Evolutionary conservation across 257 asterid genomes (phyloP).

Genomic region (Catharanthus roseus): DNA sequence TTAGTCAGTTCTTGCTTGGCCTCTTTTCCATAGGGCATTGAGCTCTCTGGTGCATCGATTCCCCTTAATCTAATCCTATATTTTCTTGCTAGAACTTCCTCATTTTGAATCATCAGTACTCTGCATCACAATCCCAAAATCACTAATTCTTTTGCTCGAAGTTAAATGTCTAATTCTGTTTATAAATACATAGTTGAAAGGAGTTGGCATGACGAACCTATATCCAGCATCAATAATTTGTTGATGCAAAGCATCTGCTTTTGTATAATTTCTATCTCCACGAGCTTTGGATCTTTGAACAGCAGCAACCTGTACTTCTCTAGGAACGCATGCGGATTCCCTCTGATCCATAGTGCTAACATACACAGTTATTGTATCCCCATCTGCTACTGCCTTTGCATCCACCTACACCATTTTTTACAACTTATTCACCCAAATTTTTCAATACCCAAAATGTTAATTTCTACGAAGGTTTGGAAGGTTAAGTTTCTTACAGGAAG

Average conservation of each 20-base stretch:
- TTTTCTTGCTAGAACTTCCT: conserved; percentile 76
- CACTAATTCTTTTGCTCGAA: neutral
- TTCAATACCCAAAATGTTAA: neutral
- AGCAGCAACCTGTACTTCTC: conserved; percentile 55
- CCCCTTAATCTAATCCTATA: conserved; percentile 94
- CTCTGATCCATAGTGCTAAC: conserved; percentile 51
- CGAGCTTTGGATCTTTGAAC: conserved; percentile 64
- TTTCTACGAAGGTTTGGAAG: neutral
- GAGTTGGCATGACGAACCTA: conserved; percentile 32
- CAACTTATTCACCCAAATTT: neutral
- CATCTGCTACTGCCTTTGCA: conserved; percentile 91
- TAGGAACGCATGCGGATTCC: conserved; percentile 66
- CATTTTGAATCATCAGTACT: conserved; percentile 46
- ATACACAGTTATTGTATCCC: conserved; percentile 83
- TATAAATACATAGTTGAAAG: too few species aligned
- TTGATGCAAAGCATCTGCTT: conserved; percentile 69
- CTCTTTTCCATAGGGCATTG: conserved; percentile 77
- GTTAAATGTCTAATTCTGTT: too few species aligned
- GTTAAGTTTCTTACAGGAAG: conserved; percentile 58
- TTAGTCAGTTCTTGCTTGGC: conserved; percentile 73
- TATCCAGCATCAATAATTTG: conserved; percentile 73
- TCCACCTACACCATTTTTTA: conserved; percentile 45
- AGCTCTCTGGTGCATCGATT: conserved; percentile 86
- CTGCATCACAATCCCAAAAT: conserved; percentile 33
- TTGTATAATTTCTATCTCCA: conserved; percentile 45